Evolutionary conservation across 164 flowering plant species (phyloP).

Genomic region (Kalanchoe fedtschenkoi): DNA sequence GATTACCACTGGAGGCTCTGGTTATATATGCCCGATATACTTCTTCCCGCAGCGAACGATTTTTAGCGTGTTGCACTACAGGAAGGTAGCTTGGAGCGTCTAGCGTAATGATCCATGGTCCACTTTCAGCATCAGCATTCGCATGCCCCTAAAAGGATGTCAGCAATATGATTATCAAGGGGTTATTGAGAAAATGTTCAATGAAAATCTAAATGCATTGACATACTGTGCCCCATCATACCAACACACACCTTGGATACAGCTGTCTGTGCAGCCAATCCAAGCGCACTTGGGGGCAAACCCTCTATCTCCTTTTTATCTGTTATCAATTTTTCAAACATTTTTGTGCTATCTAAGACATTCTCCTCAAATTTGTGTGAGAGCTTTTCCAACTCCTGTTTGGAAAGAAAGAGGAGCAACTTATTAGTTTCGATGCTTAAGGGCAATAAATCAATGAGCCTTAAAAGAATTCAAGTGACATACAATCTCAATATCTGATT

Average conservation of each 20-base stretch:
- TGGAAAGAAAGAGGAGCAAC: not conserved
- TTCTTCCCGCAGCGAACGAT: slow-evolving; percentile 81
- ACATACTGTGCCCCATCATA: not conserved
- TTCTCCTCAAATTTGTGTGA: slow-evolving; percentile 78
- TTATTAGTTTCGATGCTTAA: not conserved
- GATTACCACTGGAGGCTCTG: slow-evolving; percentile 79
- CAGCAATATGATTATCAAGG: not conserved
- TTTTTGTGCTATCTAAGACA: slow-evolving; percentile 89
- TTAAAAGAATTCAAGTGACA: not conserved
- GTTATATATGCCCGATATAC: slow-evolving; percentile 70
- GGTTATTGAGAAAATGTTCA: not conserved
- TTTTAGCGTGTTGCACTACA: slow-evolving; percentile 79
- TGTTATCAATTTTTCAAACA: slow-evolving; percentile 72
- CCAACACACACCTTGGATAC: slow-evolving; percentile 71
- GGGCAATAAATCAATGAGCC: not conserved
- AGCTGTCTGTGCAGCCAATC: slow-evolving; percentile 88
- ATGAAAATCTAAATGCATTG: not conserved
- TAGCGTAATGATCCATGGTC: slow-evolving; percentile 93
- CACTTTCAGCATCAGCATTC: slow-evolving; percentile 87
- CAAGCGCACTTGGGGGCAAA: slow-evolving; percentile 81
- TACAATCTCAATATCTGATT: not conserved
- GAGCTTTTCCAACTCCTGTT: slow-evolving; percentile 75
- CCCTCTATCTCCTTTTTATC: slow-evolving; percentile 90
- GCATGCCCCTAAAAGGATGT: slow-evolving; percentile 52
- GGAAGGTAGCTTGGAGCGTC: slow-evolving; percentile 83